Evolutionary conservation across 192 early-diverging fungal species (phyloP).

Genomic region (Coemansia sp.): DNA sequence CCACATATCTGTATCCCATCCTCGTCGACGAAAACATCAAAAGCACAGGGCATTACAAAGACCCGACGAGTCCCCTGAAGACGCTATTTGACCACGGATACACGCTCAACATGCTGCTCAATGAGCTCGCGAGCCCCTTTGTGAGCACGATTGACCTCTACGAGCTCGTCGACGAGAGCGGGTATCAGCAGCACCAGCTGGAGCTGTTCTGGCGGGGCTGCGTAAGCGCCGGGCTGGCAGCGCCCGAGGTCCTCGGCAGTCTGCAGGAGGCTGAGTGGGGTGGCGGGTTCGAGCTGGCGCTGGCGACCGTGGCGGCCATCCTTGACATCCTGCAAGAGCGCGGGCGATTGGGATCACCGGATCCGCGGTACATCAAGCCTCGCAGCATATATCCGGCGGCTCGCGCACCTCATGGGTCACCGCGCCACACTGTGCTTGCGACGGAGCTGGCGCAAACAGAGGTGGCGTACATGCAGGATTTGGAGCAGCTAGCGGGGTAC

Average conservation of each 20-base stretch:
- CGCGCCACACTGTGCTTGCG: slow-evolving; percentile 28
- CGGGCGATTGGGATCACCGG: slow-evolving; percentile 16
- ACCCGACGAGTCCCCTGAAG: slow-evolving; percentile 33
- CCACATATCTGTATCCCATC: slow-evolving; percentile 41
- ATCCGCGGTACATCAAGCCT: slow-evolving; percentile 37
- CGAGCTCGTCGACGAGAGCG: slow-evolving; percentile 14
- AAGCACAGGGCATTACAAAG: slow-evolving; percentile 9
- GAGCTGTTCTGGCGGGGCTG: slow-evolving; percentile 51
- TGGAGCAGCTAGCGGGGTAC: slow-evolving; percentile 38
- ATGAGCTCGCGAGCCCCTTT: slow-evolving; percentile 55
- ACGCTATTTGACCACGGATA: slow-evolving; percentile 49
- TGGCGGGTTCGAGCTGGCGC: slow-evolving; percentile 22
- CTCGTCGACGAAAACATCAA: slow-evolving; percentile 40
- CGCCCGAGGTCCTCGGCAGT: slow-evolving; percentile 3
- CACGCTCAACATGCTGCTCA: slow-evolving; percentile 54
- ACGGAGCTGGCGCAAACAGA: slow-evolving; percentile 51
- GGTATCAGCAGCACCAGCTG: slow-evolving; percentile 33
- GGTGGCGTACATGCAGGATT: slow-evolving; percentile 52
- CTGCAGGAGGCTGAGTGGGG: slow-evolving; percentile 6
- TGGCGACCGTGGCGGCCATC: slow-evolving; percentile 24
- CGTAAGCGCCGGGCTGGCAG: slow-evolving; percentile 27
- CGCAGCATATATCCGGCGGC: slow-evolving; percentile 40
- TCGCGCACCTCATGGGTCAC: slow-evolving; percentile 9
- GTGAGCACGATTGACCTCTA: slow-evolving; percentile 48
- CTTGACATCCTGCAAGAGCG: slow-evolving; percentile 38